Base-by-base conservation (phyloP, 306 rosid genomes). In the Cucurbita maxima region DNA sequence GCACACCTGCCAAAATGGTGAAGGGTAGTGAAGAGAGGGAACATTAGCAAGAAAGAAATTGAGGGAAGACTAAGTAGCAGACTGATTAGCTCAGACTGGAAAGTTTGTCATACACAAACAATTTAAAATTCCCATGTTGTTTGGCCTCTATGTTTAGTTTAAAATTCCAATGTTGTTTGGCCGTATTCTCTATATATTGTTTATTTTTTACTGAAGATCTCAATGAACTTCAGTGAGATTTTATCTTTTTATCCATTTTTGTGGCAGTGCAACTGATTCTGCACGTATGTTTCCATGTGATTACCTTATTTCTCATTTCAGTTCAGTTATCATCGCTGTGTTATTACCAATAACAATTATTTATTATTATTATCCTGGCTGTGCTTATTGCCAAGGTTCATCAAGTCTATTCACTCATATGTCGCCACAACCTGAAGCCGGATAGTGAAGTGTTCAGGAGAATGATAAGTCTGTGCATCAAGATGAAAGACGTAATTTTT, bases 401-500 rank as follows among this genome's bases (percentile, higher is more conserved):
- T 74, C 90, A 67, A 78, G 79, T 89, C 72, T 83, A 81, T 84
- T 84, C 92, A 36, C 34, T 86, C 77, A 86, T 94, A 62, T 14
- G 75, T 68, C 79, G 58, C 76, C 76, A 79, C 75, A 51, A 67
- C 47, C 73, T 90, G 83, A 53, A 75, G 81, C 67, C 89, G 72
- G 85, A 76, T 72, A 36, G 13, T 43, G 96, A 89, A 79, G 87
- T 90, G 80, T 89, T 87, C 82, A 85, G 91, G 81, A 54, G 45
- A 56, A 85, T 90, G 92, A 89, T 90, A 82, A 63, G 48, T 75
- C 84, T 87, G 79, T 76, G 76, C 11, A 83, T 84, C 76, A 87
- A 79, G 82, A 79, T 86, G 81, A 94, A 87, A 85, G 91, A 94
- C 78, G 98, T 90, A 84, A 89, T 87, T 77, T 76, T 69, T 71